Conservation (phyloP, 2,329 filamentous ascomycete species). For the Pezicula radicicola region DNA sequence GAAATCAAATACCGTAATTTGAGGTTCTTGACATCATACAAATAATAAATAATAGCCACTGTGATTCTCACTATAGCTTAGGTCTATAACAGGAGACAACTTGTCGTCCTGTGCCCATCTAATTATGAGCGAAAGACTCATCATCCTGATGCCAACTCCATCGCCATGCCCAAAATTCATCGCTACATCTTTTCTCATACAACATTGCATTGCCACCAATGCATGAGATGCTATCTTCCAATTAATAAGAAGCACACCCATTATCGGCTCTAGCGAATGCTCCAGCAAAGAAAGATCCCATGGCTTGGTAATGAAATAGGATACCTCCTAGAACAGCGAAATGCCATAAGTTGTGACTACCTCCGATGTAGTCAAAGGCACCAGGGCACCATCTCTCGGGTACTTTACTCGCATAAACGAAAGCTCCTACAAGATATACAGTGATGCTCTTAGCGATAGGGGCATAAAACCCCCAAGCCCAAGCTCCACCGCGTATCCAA, state of each 20-base stretch:
- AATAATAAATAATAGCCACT: no score
- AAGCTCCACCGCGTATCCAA: conserved; percentile 71
- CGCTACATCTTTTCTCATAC: neutral
- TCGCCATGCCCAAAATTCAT: conserved; percentile 10
- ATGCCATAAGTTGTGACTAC: conserved; percentile 98
- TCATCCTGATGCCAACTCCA: conserved; percentile 5
- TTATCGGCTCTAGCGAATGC: conserved; percentile 64
- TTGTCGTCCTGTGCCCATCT: conserved; percentile 1
- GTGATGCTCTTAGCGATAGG: conserved; percentile 80
- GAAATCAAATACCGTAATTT: no score
- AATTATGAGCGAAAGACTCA: neutral
- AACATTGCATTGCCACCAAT: neutral
- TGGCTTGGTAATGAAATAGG: conserved; percentile 93
- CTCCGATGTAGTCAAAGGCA: conserved; percentile 91
- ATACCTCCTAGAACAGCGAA: conserved; percentile 92
- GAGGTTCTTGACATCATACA: no score
- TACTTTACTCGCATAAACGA: conserved; percentile 86
- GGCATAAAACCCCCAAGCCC: conserved; percentile 87
- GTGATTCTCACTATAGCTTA: no score
- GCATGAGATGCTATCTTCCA: neutral
- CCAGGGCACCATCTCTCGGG: conserved; percentile 93
- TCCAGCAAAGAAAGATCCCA: conserved; percentile 88
- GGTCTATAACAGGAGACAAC: neutral
- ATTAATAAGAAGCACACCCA: conserved; percentile 24
- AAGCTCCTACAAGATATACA: conserved; percentile 82